Conservation (phyloP, 257 asterid genomes). For the Jacaranda copaia region DNA sequence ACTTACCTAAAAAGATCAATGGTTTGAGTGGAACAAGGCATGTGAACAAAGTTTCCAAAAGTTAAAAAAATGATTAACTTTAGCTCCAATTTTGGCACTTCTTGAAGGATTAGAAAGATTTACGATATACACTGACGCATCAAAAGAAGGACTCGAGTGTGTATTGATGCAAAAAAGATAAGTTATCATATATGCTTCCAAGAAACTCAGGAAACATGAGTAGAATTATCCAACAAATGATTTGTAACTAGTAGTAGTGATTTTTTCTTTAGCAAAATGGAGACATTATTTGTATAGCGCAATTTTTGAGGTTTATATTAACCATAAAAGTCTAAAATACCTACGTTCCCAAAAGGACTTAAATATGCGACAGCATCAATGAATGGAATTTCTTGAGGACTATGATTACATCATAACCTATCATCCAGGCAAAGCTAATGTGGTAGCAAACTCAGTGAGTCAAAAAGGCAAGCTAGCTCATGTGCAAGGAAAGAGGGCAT, state of each 20-base stretch:
- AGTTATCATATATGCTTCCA: not conserved
- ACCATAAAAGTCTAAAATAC: constrained; percentile 16
- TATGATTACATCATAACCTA: no score
- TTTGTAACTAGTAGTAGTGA: not conserved
- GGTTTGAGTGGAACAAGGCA: not conserved
- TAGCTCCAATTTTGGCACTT: not conserved
- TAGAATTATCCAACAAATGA: constrained; percentile 9
- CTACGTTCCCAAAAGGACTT: not conserved
- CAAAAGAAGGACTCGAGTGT: not conserved
- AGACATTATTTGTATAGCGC: not conserved
- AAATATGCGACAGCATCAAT: not conserved
- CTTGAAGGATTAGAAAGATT: not conserved
- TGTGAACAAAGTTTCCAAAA: not conserved
- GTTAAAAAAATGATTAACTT: not conserved
- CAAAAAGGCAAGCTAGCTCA: no score
- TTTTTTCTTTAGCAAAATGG: not conserved
- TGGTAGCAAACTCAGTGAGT: no score
- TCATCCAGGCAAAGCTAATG: no score
- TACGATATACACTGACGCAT: not conserved
- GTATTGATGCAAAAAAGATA: not conserved
- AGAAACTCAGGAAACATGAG: not conserved
- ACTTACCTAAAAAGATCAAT: not conserved
- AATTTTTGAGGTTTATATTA: not conserved
- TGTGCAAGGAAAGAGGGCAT: no score
- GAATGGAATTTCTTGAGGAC: not conserved